phyloP scores from a whole-genome alignment of 1,284 basidiomycete genomes.

The Leucoagaricus sp. region DNA sequence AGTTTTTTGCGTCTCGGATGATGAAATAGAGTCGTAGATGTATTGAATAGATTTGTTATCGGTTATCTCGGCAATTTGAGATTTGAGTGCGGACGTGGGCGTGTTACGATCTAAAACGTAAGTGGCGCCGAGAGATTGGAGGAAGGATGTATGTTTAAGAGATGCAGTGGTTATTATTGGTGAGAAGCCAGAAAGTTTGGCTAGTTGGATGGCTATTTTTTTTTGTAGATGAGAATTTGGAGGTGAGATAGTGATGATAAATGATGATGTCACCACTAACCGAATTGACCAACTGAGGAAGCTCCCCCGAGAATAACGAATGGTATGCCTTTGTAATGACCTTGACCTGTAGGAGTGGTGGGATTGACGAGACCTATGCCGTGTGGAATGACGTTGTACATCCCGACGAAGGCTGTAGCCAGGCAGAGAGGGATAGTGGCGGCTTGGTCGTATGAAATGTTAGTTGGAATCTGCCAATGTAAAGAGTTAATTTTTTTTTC shows the following conservation, averaged over 20 bases:
- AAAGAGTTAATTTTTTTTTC: conserved; percentile 39
- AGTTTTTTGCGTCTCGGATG: conserved; percentile 23
- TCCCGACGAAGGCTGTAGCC: conserved; percentile 37
- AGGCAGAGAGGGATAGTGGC: conserved; percentile 42
- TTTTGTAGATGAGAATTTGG: not conserved
- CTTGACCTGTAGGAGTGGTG: conserved; percentile 31
- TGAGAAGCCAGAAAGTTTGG: conserved; percentile 47
- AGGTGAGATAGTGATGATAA: not conserved
- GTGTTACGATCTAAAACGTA: conserved; percentile 43
- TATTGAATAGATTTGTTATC: conserved; percentile 23
- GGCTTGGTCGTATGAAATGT: conserved; percentile 45
- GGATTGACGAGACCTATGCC: conserved; percentile 32
- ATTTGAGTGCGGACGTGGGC: conserved; percentile 12
- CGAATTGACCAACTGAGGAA: conserved; percentile 17
- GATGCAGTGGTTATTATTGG: conserved; percentile 52
- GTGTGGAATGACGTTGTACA: conserved; percentile 35
- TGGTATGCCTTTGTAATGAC: conserved; percentile 36
- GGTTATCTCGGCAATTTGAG: conserved; percentile 26
- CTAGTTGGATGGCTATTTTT: conserved; percentile 39
- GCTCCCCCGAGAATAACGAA: conserved; percentile 41
- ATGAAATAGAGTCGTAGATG: conserved; percentile 37
- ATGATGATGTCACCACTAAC: no score
- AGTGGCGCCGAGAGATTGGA: conserved; percentile 53
- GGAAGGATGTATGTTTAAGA: conserved; percentile 37
- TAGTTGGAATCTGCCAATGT: conserved; percentile 36